Evolutionary conservation across 768 basidiomycete species (phyloP).

Genomic region (Phaeotremella skinneri): DNA sequence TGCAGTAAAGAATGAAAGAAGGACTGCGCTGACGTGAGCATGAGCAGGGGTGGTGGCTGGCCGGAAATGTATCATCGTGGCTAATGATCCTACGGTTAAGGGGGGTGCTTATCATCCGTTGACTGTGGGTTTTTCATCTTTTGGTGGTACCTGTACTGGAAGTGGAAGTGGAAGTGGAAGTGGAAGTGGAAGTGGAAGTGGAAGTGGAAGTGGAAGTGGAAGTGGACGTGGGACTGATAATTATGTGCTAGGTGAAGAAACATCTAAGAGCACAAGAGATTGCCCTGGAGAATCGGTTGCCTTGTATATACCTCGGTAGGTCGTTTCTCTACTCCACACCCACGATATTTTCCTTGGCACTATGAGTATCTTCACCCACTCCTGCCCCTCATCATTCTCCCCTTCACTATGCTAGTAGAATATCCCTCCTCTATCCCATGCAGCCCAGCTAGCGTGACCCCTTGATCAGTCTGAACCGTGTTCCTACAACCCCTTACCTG

Average conservation of each 20-base stretch:
- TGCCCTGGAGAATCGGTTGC: slow-evolving; percentile 82
- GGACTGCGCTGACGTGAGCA: too few species aligned
- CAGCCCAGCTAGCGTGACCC: too few species aligned
- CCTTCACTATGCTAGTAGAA: too few species aligned
- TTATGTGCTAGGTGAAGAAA: slow-evolving; percentile 72
- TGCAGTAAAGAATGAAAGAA: too few species aligned
- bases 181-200: too few species aligned
- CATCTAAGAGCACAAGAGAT: slow-evolving; percentile 92
- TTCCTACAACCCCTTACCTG: not conserved
- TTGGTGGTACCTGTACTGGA: too few species aligned
- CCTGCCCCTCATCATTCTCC: too few species aligned
- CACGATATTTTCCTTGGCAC: not conserved
- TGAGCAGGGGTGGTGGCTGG: slow-evolving; percentile 67
- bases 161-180: too few species aligned
- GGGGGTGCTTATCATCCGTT: slow-evolving; percentile 89
- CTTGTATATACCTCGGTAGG: slow-evolving; percentile 88
- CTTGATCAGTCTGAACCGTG: not conserved
- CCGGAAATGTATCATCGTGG: slow-evolving; percentile 78
- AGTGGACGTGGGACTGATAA: too few species aligned
- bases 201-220: too few species aligned
- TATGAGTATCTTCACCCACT: too few species aligned
- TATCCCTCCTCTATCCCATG: too few species aligned
- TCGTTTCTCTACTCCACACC: slow-evolving; percentile 7
- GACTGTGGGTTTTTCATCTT: slow-evolving; percentile 57
- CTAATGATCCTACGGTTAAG: slow-evolving; percentile 93